phyloP scores from a whole-genome alignment of 1,284 basidiomycete species.

The Bondarzewia mesenterica region DNA sequence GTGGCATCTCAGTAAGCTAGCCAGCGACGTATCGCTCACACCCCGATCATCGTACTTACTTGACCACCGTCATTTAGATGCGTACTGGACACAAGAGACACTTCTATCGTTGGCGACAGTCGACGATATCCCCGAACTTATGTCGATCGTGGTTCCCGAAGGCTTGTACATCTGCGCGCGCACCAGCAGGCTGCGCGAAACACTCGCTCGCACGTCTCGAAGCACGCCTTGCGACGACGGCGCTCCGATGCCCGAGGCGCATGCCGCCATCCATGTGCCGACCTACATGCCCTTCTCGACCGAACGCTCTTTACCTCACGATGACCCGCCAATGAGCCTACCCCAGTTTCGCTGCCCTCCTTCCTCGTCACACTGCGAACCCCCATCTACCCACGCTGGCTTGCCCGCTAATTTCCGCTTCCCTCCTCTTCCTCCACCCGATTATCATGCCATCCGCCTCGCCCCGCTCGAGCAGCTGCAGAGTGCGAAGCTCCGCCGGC shows the following conservation, averaged over 20 bases:
- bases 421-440: background rate
- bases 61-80: no score
- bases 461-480: background rate
- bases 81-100: background rate
- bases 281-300: background rate
- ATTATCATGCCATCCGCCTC: background rate
- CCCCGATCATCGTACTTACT: no score
- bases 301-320: background rate
- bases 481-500: background rate
- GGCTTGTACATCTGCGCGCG: background rate
- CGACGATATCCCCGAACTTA: background rate
- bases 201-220: background rate
- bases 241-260: no score
- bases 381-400: background rate
- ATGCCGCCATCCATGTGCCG: background rate
- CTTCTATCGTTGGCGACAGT: background rate
- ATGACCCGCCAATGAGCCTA: background rate
- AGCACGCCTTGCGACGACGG: background rate
- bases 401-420: no score
- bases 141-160: background rate
- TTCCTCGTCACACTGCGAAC: background rate
- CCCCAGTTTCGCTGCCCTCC: background rate
- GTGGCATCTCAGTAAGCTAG: conserved; percentile 65
- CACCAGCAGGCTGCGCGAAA: background rate
- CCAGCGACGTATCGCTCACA: no score